Base-by-base conservation (phyloP, 2,329 filamentous ascomycete genomes). In the Ustulina deusta region DNA sequence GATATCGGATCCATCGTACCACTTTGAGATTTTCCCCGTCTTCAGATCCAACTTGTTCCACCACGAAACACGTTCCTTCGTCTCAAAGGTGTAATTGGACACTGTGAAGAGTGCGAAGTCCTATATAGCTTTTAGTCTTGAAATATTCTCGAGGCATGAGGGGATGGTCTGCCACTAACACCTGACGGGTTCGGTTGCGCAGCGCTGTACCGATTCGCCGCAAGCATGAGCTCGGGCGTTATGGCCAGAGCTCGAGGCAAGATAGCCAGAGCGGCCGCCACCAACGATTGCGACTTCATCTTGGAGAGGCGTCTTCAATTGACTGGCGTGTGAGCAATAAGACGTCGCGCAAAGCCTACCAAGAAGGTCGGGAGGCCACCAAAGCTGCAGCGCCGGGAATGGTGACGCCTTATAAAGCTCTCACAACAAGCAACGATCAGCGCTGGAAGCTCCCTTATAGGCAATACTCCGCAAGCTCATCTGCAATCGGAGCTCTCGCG, bases 11-110 rank as follows among this genome's bases (percentile, higher is more conserved):
- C 85, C 83, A 29, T 84, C 81, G 6, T 85, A 85, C 59, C 90
- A 82, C 9, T 83, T 75, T 3, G 80, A 83, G 57, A 85, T 84
- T 49, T 87, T 81, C 10, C 87, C 86, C 4, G 80, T 85, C 57
- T 81, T 78, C 29, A 88, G 78, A 69, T 90, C 84, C 61, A 91
- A 78, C 40, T 89, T 70, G 81, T 85, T 83, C 88, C 87, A 79
- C 75, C 82, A 72, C 6, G 68, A 63, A 3, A 80, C 80, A 40
- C 83, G 82, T 36, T 80, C 77, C 69, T 89, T 85, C 0, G 83
- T 82, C 38, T 85, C 81, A 75, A 90, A 91, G 44, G 84, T 87
- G 76, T 91, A 91, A 10, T 86, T 86, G 1, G 84, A 87, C 29
- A 80, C 77, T 6, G 80, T 81, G 73, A 84, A 86, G 48, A 86